These are phyloP conservation scores for Pinus taeda DNA, from an alignment of 75 land plant species.

Conservation along the genomic window DNA sequence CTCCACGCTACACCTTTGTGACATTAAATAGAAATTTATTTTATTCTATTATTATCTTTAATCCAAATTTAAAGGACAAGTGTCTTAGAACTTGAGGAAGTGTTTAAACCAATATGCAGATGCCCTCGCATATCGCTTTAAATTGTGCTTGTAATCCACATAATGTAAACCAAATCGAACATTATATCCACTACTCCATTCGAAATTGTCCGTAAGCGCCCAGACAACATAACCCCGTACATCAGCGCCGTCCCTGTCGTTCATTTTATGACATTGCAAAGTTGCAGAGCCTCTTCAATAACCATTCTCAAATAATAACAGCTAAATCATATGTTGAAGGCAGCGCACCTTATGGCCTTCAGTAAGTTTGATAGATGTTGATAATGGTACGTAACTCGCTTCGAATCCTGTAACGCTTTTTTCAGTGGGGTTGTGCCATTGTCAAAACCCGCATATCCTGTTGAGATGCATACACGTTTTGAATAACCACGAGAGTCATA, in stretches of 20 bases:
- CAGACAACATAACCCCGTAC: constrained; percentile 55
- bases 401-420: constrained; percentile 22
- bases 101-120: constrained; percentile 50
- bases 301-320: neutral
- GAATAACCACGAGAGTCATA: neutral
- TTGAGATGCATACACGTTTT: neutral
- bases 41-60: no score
- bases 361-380: constrained; percentile 27
- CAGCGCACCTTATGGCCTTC: constrained; percentile 16
- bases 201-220: constrained; percentile 59
- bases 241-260: constrained; percentile 32
- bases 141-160: constrained; percentile 38
- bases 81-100: constrained; percentile 9
- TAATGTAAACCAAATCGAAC: constrained; percentile 49
- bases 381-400: constrained; percentile 22
- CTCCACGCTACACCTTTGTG: no score
- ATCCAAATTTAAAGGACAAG: no score
- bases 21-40: no score
- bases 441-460: constrained; percentile 37
- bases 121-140: constrained; percentile 43
- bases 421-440: constrained; percentile 19
- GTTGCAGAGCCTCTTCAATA: neutral
- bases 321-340: neutral
- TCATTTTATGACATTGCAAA: neutral
- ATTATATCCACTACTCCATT: constrained; percentile 47